These are phyloP conservation scores for Xylaria scruposa DNA, from an alignment of 495 filamentous ascomycete genomes.

Conservation along the genomic window DNA sequence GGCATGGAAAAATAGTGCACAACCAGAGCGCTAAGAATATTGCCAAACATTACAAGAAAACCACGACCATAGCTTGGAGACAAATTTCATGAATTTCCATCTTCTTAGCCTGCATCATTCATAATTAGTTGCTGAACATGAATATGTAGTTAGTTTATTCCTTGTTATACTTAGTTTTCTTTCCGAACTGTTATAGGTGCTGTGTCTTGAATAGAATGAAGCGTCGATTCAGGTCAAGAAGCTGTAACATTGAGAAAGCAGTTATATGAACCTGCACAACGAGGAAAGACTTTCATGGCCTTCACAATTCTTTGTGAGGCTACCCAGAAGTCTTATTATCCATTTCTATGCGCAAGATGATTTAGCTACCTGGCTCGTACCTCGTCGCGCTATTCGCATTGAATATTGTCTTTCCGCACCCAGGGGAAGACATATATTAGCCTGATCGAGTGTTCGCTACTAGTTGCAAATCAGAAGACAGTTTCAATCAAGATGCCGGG, in stretches of 20 bases:
- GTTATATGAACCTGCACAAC: not conserved
- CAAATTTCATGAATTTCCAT: too few relatives aligned
- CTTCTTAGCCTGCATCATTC: too few relatives aligned
- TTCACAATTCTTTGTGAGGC: not conserved
- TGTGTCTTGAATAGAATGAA: not conserved
- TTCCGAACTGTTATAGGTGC: not conserved
- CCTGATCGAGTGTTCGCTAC: not conserved
- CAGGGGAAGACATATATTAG: not conserved
- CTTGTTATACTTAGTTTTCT: not conserved
- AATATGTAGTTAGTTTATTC: not conserved
- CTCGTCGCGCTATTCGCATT: not conserved
- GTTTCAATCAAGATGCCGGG: not conserved
- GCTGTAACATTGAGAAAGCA: not conserved
- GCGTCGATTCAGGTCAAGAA: not conserved
- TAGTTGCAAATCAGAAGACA: not conserved
- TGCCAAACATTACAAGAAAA: too few relatives aligned
- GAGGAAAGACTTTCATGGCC: not conserved
- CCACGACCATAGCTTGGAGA: too few relatives aligned
- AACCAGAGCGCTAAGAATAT: too few relatives aligned
- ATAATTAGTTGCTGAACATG: not conserved
- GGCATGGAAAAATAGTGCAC: too few relatives aligned
- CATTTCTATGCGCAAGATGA: too few relatives aligned
- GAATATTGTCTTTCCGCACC: not conserved
- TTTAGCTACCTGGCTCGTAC: too few relatives aligned
- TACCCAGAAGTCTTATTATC: too few relatives aligned